These are phyloP conservation scores for Nicotiana knightiana DNA, from an alignment of 257 asterid genomes.

Conservation along the genomic window DNA sequence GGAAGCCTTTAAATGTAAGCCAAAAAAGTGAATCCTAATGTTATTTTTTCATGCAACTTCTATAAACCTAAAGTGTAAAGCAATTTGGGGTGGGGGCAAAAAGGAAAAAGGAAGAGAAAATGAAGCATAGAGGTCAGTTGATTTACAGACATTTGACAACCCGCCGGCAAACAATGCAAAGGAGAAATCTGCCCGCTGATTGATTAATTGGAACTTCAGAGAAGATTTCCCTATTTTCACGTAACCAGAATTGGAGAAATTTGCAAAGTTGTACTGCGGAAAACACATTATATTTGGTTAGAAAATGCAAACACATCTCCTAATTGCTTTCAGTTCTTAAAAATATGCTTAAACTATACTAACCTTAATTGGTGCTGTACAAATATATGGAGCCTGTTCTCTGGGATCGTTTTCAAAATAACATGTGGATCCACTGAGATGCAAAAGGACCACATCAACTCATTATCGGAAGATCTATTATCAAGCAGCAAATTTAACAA, in stretches of 20 bases:
- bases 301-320: conserved; percentile 2
- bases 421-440: conserved; percentile 66
- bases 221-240: conserved; percentile 59
- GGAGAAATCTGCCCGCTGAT: conserved; percentile 60
- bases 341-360: background rate
- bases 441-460: conserved; percentile 11
- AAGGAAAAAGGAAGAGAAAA: background rate
- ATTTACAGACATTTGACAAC: conserved; percentile 32
- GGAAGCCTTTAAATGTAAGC: background rate
- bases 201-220: conserved; percentile 59
- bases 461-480: background rate
- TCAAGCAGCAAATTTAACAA: background rate
- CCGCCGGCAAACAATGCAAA: conserved; percentile 54
- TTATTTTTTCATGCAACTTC: background rate
- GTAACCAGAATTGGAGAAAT: conserved; percentile 47
- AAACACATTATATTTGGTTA: conserved; percentile 10
- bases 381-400: conserved; percentile 60
- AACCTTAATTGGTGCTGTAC: conserved; percentile 87
- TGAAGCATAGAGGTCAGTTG: background rate
- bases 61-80: background rate
- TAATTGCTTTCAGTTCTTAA: background rate
- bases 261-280: conserved; percentile 74
- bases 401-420: conserved; percentile 31
- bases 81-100: background rate
- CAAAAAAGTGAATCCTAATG: background rate